These are phyloP conservation scores for Teratosphaeriaceae sp. DNA, from an alignment of 2,329 filamentous ascomycete species.

Conservation along the genomic window DNA sequence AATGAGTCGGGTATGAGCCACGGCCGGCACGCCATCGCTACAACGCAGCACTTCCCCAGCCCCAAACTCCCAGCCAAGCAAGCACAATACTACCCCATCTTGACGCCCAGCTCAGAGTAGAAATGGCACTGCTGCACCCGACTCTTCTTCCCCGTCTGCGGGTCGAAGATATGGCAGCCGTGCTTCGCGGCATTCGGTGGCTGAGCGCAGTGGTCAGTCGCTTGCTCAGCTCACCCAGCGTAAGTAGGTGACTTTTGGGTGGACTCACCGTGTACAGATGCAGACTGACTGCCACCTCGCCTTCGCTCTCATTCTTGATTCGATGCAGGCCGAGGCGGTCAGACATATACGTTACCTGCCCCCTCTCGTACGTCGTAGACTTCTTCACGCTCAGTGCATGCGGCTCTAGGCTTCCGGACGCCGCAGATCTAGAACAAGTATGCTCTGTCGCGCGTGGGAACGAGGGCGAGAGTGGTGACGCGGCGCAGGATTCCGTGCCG, in stretches of 20 bases:
- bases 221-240: neutral
- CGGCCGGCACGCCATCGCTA: neutral
- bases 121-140: constrained; percentile 66
- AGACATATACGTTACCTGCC: constrained; percentile 84
- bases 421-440: constrained; percentile 20
- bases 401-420: constrained; percentile 11
- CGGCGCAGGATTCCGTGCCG: constrained; percentile 15
- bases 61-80: neutral
- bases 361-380: constrained; percentile 60
- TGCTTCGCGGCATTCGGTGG: constrained; percentile 80
- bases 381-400: constrained; percentile 55
- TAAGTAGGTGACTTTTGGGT: neutral
- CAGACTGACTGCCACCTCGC: constrained; percentile 73
- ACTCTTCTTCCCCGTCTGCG: constrained; percentile 64
- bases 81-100: constrained; percentile 13
- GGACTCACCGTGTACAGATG: constrained; percentile 52
- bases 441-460: constrained; percentile 19
- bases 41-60: neutral
- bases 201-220: constrained; percentile 44
- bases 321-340: constrained; percentile 81
- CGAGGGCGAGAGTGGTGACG: constrained; percentile 19
- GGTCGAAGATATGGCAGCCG: constrained; percentile 77
- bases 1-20: too few relatives aligned
- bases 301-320: constrained; percentile 64
- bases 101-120: constrained; percentile 53